Evolutionary conservation across 768 basidiomycete species (phyloP).

Genomic region (Mycena capillaripes): DNA sequence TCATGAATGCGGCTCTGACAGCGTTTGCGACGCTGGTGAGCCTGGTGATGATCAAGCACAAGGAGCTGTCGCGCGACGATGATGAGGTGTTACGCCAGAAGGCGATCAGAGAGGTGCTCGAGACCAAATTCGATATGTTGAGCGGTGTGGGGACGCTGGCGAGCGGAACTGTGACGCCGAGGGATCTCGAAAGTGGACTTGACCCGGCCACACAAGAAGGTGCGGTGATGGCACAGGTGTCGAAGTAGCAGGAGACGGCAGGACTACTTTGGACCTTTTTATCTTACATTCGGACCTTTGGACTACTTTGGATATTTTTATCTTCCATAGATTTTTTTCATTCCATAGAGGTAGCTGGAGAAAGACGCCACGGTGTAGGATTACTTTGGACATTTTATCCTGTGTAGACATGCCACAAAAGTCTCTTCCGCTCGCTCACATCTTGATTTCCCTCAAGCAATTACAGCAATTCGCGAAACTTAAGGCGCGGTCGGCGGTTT

Average conservation of each 20-base stretch:
- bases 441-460: background rate
- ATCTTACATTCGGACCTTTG: too few species aligned
- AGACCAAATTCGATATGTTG: slow-evolving; percentile 6
- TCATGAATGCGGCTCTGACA: slow-evolving; percentile 70
- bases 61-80: slow-evolving; percentile 70
- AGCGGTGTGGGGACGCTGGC: background rate
- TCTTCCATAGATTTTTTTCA: too few species aligned
- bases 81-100: slow-evolving; percentile 63
- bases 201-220: too few species aligned
- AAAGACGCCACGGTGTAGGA: too few species aligned
- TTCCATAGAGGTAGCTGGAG: too few species aligned
- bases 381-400: background rate
- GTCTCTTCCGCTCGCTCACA: background rate
- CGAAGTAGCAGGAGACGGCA: too few species aligned
- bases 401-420: background rate
- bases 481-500: too few species aligned
- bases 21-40: slow-evolving; percentile 68
- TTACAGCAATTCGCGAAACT: too few species aligned
- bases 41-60: slow-evolving; percentile 72
- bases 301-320: too few species aligned
- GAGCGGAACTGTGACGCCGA: slow-evolving; percentile 15
- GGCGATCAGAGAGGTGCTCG: slow-evolving; percentile 42
- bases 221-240: too few species aligned
- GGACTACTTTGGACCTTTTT: too few species aligned
- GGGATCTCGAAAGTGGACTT: background rate